phyloP scores from a whole-genome alignment of 1,284 basidiomycete species.

The Sporisorium iseilematis-ciliati region DNA sequence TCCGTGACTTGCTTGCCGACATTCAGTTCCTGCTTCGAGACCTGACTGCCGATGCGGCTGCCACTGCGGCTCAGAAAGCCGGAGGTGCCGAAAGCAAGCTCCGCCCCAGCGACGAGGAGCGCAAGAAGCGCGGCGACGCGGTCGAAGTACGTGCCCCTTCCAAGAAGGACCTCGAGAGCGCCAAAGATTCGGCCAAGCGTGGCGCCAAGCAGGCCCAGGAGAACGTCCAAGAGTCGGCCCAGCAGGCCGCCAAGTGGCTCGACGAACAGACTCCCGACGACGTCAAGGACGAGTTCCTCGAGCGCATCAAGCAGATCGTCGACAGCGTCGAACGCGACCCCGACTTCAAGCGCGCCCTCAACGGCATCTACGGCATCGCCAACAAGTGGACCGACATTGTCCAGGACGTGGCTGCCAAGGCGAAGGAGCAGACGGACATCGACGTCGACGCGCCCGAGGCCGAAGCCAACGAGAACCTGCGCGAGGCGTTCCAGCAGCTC shows the following conservation, averaged over 20 bases:
- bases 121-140: conserved; percentile 63
- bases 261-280: conserved; percentile 72
- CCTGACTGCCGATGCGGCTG: conserved; percentile 71
- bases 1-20: conserved; percentile 71
- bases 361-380: conserved; percentile 70
- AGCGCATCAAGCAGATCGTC: conserved; percentile 70
- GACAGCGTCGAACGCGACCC: conserved; percentile 66
- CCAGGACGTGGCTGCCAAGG: conserved; percentile 70
- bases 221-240: conserved; percentile 46
- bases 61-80: conserved; percentile 58
- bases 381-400: conserved; percentile 72
- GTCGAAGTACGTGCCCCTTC: conserved; percentile 58
- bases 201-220: conserved; percentile 68
- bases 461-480: conserved; percentile 70
- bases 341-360: conserved; percentile 71
- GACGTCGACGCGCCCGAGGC: conserved; percentile 70
- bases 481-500: conserved; percentile 70
- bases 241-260: conserved; percentile 67
- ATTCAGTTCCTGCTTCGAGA: conserved; percentile 71
- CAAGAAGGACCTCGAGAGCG: conserved; percentile 67
- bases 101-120: conserved; percentile 55
- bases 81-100: conserved; percentile 62
- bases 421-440: conserved; percentile 69
- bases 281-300: conserved; percentile 71
- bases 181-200: conserved; percentile 70